Conservation (phyloP, 1,139 yeast genomes). For the Pneumocystis canis region DNA sequence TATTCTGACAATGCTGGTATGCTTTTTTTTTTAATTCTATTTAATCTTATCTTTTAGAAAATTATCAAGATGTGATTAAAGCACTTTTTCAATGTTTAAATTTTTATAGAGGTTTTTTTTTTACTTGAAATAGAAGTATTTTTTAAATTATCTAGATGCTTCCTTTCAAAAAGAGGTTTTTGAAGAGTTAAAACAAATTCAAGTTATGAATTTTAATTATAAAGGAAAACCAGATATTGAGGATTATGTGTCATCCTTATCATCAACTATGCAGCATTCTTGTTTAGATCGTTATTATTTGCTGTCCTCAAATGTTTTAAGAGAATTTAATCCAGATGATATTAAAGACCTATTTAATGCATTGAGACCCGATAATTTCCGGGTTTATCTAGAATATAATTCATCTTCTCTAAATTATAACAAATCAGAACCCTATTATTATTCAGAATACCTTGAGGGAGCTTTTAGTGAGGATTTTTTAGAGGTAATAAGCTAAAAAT, state of each 20-base stretch:
- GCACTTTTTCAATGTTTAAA: background rate
- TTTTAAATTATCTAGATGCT: conserved; percentile 40
- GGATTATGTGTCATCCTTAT: background rate
- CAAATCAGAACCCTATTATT: conserved; percentile 26
- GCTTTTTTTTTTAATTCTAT: background rate
- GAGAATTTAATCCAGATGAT: conserved; percentile 43
- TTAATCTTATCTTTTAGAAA: background rate
- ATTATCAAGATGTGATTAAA: background rate
- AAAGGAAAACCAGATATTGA: conserved; percentile 26
- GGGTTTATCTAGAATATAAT: conserved; percentile 20
- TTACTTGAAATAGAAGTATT: conserved; percentile 24
- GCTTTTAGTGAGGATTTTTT: conserved; percentile 24
- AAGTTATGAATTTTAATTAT: conserved; percentile 44
- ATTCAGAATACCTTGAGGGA: conserved; percentile 23
- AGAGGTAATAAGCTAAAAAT: conserved; percentile 61
- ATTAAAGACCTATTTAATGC: conserved; percentile 37
- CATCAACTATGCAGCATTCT: conserved; percentile 36
- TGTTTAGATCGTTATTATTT: conserved; percentile 56
- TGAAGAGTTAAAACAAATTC: conserved; percentile 35
- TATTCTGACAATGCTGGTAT: background rate
- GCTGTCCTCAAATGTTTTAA: conserved; percentile 38
- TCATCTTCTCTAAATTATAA: background rate
- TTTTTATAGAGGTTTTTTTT: background rate
- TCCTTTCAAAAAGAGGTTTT: conserved; percentile 49
- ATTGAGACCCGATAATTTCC: conserved; percentile 40